Percentiles rank a stretch among this genome's conserved stretches.
Conservation (phyloP, 257 asterid genomes). For the Solanum chiquidenum region DNA sequence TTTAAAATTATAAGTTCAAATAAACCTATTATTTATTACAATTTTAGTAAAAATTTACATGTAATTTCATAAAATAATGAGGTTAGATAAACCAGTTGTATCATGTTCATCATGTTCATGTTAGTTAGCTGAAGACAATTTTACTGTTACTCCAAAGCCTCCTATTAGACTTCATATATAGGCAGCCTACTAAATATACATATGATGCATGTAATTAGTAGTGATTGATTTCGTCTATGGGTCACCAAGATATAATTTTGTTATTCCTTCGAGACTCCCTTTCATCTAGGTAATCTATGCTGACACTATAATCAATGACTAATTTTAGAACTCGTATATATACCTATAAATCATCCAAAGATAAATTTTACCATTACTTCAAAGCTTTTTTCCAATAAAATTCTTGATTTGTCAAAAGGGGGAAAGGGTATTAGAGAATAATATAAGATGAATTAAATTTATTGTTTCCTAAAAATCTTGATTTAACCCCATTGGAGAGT, state of each 20-base stretch:
- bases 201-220: not conserved
- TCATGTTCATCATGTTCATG: not conserved
- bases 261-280: not conserved
- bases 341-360: not conserved
- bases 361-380: not conserved
- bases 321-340: not conserved
- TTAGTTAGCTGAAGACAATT: not conserved
- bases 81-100: not conserved
- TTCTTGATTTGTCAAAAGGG: not conserved
- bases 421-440: not conserved
- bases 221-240: not conserved
- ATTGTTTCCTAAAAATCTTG: not conserved
- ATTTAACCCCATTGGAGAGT: conserved; percentile 1
- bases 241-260: not conserved
- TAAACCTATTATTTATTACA: not conserved
- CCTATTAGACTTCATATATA: not conserved
- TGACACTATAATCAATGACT: not conserved
- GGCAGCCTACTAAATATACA: not conserved
- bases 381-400: not conserved
- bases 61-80: not conserved
- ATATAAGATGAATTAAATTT: not conserved
- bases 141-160: not conserved
- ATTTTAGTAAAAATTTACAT: not conserved
- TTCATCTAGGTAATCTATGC: not conserved
- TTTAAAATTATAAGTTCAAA: not conserved